Conservation (phyloP, 768 basidiomycete genomes). For the Lactarius psammicola region DNA sequence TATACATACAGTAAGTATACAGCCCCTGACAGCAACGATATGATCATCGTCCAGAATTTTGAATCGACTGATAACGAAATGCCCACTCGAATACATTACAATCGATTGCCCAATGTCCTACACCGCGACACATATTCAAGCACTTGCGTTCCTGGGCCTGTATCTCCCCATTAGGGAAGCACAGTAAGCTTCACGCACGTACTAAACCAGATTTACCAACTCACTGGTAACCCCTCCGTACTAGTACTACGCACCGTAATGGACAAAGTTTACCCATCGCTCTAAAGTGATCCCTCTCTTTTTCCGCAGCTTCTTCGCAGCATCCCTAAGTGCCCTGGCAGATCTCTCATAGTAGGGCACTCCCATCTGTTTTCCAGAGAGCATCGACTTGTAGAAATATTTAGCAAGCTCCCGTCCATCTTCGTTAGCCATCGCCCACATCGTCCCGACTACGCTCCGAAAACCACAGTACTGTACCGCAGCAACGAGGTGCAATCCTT, state of each 20-base stretch:
- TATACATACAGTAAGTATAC: no score
- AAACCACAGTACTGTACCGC: constrained; percentile 26
- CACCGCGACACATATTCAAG: not conserved
- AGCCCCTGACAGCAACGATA: no score
- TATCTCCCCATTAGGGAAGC: not conserved
- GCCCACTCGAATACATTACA: not conserved
- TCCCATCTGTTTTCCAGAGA: not conserved
- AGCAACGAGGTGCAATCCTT: constrained; percentile 19
- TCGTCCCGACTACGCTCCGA: constrained; percentile 22
- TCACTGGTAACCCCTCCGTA: not conserved
- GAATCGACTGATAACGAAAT: not conserved
- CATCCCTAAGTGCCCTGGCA: constrained; percentile 9
- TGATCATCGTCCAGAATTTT: not conserved
- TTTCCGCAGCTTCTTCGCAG: constrained; percentile 2
- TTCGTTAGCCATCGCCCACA: constrained; percentile 21
- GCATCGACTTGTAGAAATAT: not conserved
- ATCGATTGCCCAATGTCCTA: not conserved
- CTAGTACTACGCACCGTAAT: constrained; percentile 14
- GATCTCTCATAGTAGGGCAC: constrained; percentile 1
- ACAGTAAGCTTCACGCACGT: not conserved
- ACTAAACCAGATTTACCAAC: not conserved
- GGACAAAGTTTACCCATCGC: constrained; percentile 16
- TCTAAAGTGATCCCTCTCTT: not conserved
- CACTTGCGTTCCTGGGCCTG: not conserved
- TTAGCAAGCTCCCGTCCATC: constrained; percentile 16